Base-by-base conservation (phyloP, 73 alveolate genomes). In the Stentor coeruleus region DNA sequence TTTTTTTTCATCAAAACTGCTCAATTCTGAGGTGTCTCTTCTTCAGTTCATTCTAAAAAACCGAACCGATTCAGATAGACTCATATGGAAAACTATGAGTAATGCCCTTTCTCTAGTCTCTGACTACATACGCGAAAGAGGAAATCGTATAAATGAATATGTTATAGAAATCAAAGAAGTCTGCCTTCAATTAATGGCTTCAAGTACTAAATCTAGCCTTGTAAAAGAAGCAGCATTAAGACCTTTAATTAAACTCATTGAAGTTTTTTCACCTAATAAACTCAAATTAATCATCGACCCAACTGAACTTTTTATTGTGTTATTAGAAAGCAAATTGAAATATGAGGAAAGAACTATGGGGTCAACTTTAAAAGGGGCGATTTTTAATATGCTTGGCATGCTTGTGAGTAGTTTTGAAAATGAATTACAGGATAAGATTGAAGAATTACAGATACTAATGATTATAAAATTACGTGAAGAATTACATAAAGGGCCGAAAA, bases 21-120 rank as follows among this genome's bases (percentile, higher is more conserved):
- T 75, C 38, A 75, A 75, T 40, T 75, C 83, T n/a, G 83, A 75
- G 77, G 58, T 39, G 26, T 75, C 83, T 36, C 59, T 75, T 20
- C 58, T 75, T 20, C 15, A 75, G 77, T 75, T 75, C 72, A 39
- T 75, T 38, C 11, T 26, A 39, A 75, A 15, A n/a, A 31, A 75
- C 38, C 26, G 59, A 6, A 39, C n/a, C 14, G 83, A 75, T 20
- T 20, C 81, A 6, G 83, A 75, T 38, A 14, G 72, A 14, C 83
- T 39, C 35, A 31, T 75, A 38, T 37, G 59, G 38, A 40, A 39
- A 38, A 75, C 83, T 1, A 37, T 37, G 59, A n/a, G 38, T 39
- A 40, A 40, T 38, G 11, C 72, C 38, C 83, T 75, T 14, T 20
- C 26, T 1, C 33, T 75, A 40, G 59, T 75, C 59, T 75, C 74